Base-by-base conservation (phyloP, 2,329 filamentous ascomycete genomes). In the Fusarium sp. region DNA sequence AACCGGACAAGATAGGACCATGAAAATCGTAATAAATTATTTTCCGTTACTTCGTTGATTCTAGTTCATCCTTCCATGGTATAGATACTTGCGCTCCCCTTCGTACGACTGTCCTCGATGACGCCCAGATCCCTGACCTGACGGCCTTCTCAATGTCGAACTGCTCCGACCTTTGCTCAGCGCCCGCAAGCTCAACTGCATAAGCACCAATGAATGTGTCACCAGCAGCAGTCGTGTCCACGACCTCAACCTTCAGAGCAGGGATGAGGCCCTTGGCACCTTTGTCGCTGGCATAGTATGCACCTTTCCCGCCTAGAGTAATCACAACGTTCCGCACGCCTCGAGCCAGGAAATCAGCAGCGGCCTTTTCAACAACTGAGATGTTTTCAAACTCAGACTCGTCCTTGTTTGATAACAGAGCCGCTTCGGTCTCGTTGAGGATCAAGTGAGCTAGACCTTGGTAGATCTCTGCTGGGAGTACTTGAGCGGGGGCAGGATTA, bases 131-230 rank as follows among this genome's bases (percentile, higher is more conserved):
- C 2, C 64, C 66, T 15, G 56, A 41, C 33, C 14, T 44, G 7
- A 69, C 66, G 1, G 66, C 66, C 15, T 49, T 69, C 13, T 55
- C 57, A 6, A 69, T 69, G 6, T 69, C 48, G 12, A 69, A 69
- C 8, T 28, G 31, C 20, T 69, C 38, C 0, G 56, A 33, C 9
- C 17, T 26, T 36, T 60, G 51, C 20, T 39, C 51, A 9, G 44
- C 38, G 0, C 44, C 33, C 6, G 64, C 65, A 22, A 69, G 48
- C 1, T 69, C 42, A 1, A 69, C 65, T 17, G 94, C 93, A 80
- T 98, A 97, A n/a, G 90, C 93, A 2, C 96, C 96, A 6, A 97
- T 94, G 83, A 98, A 98, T 0, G 96, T 98, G 81, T 98, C 96
- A 0, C 96, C 96, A 8, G 96, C 96, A 2, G 93, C 96, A 9